Conservation (phyloP, 106 monocot genomes). For the Dendrobium catenatum region DNA sequence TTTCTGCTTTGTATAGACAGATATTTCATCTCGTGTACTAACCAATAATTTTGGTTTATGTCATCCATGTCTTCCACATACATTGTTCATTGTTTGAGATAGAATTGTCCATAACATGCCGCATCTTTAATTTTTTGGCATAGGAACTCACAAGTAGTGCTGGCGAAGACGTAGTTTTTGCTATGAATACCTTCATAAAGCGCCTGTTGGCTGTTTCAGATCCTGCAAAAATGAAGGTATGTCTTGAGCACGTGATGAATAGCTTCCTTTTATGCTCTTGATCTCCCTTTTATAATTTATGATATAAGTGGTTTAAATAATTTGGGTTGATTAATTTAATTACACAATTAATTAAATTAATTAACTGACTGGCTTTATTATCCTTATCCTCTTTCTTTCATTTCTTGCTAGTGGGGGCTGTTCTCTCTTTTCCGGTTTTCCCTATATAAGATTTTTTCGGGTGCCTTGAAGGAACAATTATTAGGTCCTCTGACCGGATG, state of each 20-base stretch:
- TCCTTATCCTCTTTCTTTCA: too few species aligned
- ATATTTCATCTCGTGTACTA: background rate
- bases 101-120: background rate
- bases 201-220: constrained; percentile 80
- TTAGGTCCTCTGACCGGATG: too few species aligned
- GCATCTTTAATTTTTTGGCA: background rate
- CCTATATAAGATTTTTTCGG: too few species aligned
- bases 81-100: background rate
- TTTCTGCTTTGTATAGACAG: background rate
- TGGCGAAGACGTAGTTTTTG: constrained; percentile 87
- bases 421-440: too few species aligned
- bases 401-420: too few species aligned
- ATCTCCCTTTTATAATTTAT: background rate
- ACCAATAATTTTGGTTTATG: background rate
- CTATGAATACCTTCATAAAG: constrained; percentile 94
- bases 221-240: constrained; percentile 87
- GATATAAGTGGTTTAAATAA: too few species aligned
- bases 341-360: too few species aligned
- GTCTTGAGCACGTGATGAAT: background rate
- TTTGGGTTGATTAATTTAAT: too few species aligned
- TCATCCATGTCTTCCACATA: background rate
- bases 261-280: background rate
- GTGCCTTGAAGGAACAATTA: too few species aligned
- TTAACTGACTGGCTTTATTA: too few species aligned
- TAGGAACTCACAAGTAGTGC: constrained; percentile 85